Conservation (phyloP, 306 rosid genomes). For the Acacia confusa region DNA sequence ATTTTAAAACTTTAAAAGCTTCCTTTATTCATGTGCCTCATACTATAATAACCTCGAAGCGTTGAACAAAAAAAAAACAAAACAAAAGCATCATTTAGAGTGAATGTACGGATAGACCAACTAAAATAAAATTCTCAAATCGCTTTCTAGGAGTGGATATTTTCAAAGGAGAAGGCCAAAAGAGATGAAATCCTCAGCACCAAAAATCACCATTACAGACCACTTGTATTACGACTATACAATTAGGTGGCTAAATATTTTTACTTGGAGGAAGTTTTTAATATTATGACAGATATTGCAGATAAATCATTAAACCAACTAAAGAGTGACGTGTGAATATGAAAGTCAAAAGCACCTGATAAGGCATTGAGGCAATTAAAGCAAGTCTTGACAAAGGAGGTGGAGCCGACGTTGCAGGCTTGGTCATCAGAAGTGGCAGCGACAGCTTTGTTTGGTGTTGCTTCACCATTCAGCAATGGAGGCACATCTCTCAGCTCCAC, state of each 20-base stretch:
- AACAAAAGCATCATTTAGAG: not conserved
- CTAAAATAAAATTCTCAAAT: not conserved
- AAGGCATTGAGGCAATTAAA: conserved; percentile 32
- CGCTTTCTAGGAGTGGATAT: not conserved
- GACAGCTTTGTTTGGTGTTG: not conserved
- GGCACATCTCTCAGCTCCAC: not conserved
- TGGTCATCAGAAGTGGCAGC: not conserved
- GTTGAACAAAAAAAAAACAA: no score
- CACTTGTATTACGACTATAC: no score
- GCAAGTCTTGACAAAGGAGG: not conserved
- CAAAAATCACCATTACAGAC: no score
- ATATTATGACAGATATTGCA: not conserved
- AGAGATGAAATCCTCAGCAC: not conserved
- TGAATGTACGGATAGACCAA: not conserved
- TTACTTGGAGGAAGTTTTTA: not conserved
- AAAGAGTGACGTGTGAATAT: not conserved
- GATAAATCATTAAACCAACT: not conserved
- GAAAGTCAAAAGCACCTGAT: conserved; percentile 1
- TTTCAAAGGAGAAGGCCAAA: not conserved
- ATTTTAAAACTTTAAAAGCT: no score
- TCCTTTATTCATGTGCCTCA: no score
- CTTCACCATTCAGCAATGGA: not conserved
- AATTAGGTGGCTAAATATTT: not conserved
- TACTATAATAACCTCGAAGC: no score
- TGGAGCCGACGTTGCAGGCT: not conserved